These are phyloP conservation scores for Pseudofabraea citricarpa DNA, from an alignment of 2,329 filamentous ascomycete genomes.

Conservation along the genomic window DNA sequence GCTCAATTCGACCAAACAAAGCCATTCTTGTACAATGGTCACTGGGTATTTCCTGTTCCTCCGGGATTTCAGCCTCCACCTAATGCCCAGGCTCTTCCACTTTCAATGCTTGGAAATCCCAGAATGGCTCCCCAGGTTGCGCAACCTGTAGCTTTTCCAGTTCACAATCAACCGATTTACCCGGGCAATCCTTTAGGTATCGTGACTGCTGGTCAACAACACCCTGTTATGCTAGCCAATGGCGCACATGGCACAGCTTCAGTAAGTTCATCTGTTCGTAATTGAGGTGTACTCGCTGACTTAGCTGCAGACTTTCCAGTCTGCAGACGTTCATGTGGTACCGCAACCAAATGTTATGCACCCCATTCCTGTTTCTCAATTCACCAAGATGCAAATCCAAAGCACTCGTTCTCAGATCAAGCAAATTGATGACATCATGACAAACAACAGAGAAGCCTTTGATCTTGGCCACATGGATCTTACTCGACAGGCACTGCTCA, in stretches of 20 bases:
- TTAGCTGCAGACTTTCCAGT: no score
- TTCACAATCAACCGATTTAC: constrained; percentile 10
- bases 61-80: constrained; percentile 20
- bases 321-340: no score
- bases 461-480: constrained; percentile 48
- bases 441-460: no score
- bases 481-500: constrained; percentile 36
- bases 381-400: constrained; percentile 20
- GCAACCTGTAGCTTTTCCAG: constrained; percentile 8
- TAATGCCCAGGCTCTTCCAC: constrained; percentile 17
- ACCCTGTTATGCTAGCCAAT: constrained; percentile 14
- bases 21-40: constrained; percentile 28
- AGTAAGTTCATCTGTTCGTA: not conserved
- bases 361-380: constrained; percentile 10
- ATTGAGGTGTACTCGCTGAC: constrained; percentile 7
- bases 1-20: constrained; percentile 28
- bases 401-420: constrained; percentile 47
- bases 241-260: not conserved
- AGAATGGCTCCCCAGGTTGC: constrained; percentile 13
- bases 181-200: constrained; percentile 10
- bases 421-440: constrained; percentile 52
- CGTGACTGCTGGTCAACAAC: constrained; percentile 15
- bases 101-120: constrained; percentile 22
- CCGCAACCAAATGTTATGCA: no score
- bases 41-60: constrained; percentile 25